A percentile compares a stretch with the other conserved stretches of the same genome.
Conservation (phyloP, 305 asterid genomes). For the Nicotiana rustica region DNA sequence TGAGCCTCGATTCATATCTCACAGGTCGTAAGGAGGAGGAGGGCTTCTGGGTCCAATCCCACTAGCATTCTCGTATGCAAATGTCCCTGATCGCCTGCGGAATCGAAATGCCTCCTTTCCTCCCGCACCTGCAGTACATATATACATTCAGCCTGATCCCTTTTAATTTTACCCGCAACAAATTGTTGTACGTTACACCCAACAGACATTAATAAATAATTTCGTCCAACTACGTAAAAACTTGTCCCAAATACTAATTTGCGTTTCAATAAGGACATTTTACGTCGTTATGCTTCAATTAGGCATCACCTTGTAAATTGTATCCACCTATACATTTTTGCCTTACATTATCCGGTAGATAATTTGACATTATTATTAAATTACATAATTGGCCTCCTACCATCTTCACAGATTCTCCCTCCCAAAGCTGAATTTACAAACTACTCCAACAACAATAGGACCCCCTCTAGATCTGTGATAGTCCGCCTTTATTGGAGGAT, state of each 20-base stretch:
- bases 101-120: constrained; percentile 79
- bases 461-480: constrained; percentile 18
- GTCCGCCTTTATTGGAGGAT: constrained; percentile 1
- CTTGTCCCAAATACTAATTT: too few relatives aligned
- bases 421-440: neutral
- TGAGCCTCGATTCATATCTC: constrained; percentile 44
- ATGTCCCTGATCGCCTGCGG: constrained; percentile 56
- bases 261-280: too few relatives aligned
- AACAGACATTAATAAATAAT: too few relatives aligned
- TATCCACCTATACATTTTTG: constrained; percentile 40
- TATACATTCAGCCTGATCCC: neutral
- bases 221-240: too few relatives aligned
- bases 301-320: constrained; percentile 36
- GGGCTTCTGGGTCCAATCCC: constrained; percentile 90
- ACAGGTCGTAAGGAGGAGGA: constrained; percentile 88
- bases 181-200: too few relatives aligned
- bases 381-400: constrained; percentile 35
- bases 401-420: neutral
- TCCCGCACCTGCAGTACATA: constrained; percentile 49
- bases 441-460: constrained; percentile 9
- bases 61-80: constrained; percentile 72
- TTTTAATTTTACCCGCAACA: neutral
- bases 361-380: neutral
- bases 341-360: constrained; percentile 37
- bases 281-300: neutral